Evolutionary conservation across 2,329 filamentous ascomycete genomes (phyloP).

Genomic region (Fusarium acutatum): DNA sequence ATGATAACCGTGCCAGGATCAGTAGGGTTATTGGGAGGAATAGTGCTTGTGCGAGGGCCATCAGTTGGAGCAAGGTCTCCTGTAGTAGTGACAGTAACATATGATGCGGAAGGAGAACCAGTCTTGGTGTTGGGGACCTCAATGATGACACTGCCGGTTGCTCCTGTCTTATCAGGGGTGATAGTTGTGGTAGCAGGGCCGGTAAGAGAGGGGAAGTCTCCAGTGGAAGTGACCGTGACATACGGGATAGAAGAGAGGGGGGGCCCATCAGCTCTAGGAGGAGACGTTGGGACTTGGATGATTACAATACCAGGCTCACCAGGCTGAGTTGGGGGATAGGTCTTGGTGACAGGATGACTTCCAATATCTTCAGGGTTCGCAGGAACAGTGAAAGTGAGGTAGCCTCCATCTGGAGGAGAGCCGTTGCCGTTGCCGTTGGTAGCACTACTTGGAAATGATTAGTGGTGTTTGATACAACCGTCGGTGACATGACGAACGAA

Average conservation of each 20-base stretch:
- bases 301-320: fast-evolving
- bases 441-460: background rate
- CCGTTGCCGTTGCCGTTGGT: background rate
- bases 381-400: background rate
- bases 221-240: background rate
- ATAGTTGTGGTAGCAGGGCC: background rate
- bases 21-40: background rate
- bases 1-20: background rate
- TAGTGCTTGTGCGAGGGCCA: background rate
- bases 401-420: background rate
- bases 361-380: background rate
- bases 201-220: background rate
- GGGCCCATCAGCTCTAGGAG: background rate
- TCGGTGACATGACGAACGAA: fast-evolving
- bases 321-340: background rate
- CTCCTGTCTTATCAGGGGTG: background rate
- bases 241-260: background rate
- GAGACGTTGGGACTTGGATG: background rate
- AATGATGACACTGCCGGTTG: background rate
- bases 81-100: background rate
- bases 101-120: fast-evolving
- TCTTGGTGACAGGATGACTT: background rate
- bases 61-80: background rate
- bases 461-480: fast-evolving
- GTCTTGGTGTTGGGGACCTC: background rate